phyloP scores from a whole-genome alignment of 2,329 filamentous ascomycete genomes.

The Ilyonectria sp. region DNA sequence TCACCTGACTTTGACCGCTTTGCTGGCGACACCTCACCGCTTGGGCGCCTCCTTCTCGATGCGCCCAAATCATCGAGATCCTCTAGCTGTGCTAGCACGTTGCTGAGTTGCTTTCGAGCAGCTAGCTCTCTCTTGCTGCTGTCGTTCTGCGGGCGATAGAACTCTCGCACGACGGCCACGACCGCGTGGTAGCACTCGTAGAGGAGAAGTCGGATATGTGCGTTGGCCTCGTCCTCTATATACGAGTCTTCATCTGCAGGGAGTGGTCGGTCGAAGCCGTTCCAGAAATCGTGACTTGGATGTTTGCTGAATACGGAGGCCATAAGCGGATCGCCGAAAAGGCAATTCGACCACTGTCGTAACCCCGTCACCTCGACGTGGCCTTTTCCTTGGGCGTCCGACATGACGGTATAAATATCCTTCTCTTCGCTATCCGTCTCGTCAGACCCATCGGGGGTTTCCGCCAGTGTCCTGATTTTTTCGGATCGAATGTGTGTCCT shows the following conservation, averaged over 20 bases:
- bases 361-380: conserved; percentile 63
- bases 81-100: conserved; percentile 63
- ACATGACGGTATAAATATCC: conserved; percentile 11
- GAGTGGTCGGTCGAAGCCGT: conserved; percentile 59
- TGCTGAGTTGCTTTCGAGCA: conserved; percentile 66
- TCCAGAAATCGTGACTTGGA: conserved; percentile 61
- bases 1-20: conserved; percentile 59
- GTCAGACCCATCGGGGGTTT: conserved; percentile 18
- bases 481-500: conserved; percentile 10
- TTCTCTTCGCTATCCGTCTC: conserved; percentile 23
- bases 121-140: conserved; percentile 67
- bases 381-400: conserved; percentile 13
- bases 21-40: conserved; percentile 59
- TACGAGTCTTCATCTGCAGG: conserved; percentile 25
- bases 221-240: conserved; percentile 59
- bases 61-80: conserved; percentile 53
- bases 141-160: conserved; percentile 66
- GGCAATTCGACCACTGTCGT: conserved; percentile 71
- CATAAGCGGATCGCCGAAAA: conserved; percentile 74
- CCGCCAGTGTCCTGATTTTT: background rate
- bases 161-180: conserved; percentile 67
- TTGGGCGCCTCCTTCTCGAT: conserved; percentile 53
- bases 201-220: conserved; percentile 64
- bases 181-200: conserved; percentile 73
- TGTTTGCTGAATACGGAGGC: conserved; percentile 63